phyloP scores from a whole-genome alignment of 257 asterid species.

The Petrea volubilis region DNA sequence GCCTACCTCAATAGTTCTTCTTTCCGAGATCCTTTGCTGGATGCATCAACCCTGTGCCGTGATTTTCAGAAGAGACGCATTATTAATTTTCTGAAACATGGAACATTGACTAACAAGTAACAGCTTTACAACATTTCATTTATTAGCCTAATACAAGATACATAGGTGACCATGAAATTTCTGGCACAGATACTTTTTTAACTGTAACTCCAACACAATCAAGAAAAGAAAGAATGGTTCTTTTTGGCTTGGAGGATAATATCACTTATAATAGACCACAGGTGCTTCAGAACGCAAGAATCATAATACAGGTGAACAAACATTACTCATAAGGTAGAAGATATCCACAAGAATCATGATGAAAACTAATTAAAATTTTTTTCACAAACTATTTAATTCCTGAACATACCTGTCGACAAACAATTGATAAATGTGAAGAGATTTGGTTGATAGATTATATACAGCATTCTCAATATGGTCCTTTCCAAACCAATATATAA shows the following conservation, averaged over 20 bases:
- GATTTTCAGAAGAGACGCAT: conserved; percentile 16
- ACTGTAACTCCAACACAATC: not conserved
- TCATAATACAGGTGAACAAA: not conserved
- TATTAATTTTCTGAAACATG: conserved; percentile 16
- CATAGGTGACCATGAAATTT: not conserved
- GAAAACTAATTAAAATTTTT: not conserved
- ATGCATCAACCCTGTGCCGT: conserved; percentile 36
- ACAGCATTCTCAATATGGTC: conserved; percentile 67
- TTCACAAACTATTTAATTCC: not conserved
- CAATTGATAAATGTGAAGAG: conserved; percentile 69
- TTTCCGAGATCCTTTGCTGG: conserved; percentile 41
- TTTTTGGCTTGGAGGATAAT: not conserved
- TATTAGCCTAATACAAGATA: no score
- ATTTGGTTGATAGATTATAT: conserved; percentile 69
- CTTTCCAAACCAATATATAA: conserved; percentile 63
- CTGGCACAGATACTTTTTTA: not conserved
- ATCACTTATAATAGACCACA: not conserved
- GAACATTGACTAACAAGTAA: not conserved
- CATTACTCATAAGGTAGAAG: not conserved
- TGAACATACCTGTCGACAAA: conserved; percentile 54
- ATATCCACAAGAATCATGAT: not conserved
- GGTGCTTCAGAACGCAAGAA: not conserved
- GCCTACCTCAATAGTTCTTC: conserved; percentile 73
- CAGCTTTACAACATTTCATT: no score
- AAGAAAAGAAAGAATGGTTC: not conserved